These are phyloP conservation scores for Nicotiana benthamiana DNA, from an alignment of 257 asterid genomes.

Conservation along the genomic window DNA sequence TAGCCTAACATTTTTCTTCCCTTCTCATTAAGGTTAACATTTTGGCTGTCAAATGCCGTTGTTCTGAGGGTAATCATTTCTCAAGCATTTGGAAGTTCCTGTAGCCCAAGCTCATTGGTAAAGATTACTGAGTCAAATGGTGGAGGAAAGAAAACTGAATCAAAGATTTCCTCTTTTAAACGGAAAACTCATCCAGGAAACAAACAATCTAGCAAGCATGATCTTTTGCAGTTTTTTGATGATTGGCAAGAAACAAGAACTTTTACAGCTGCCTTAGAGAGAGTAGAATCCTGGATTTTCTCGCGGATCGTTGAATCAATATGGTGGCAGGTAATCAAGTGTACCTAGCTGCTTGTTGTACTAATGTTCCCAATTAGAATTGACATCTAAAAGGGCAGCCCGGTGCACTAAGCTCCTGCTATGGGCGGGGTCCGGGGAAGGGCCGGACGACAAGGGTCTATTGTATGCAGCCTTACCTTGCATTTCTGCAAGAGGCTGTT, in stretches of 20 bases:
- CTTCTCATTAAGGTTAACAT: conserved; percentile 54
- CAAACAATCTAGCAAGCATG: conserved; percentile 34
- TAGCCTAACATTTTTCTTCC: conserved; percentile 16
- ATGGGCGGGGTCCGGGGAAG: no score
- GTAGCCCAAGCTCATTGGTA: conserved; percentile 44
- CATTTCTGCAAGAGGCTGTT: no score
- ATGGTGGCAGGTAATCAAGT: conserved; percentile 92
- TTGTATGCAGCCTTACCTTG: no score
- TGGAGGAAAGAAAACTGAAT: conserved; percentile 26
- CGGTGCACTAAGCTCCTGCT: no score
- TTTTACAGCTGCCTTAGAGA: conserved; percentile 72
- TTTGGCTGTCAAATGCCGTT: conserved; percentile 87
- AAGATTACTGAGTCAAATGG: conserved; percentile 36
- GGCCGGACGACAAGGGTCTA: no score
- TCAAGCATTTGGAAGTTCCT: conserved; percentile 73
- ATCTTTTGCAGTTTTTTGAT: conserved; percentile 52
- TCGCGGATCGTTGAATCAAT: conserved; percentile 85
- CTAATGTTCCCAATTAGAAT: neutral
- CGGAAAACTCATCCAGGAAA: conserved; percentile 35
- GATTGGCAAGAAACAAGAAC: conserved; percentile 95
- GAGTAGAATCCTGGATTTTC: conserved; percentile 92
- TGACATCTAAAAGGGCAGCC: no score
- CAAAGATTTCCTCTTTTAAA: conserved; percentile 24
- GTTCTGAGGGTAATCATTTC: conserved; percentile 78
- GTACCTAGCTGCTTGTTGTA: neutral